Conservation (phyloP, 495 filamentous ascomycete species). For the Xylaria scruposa region DNA sequence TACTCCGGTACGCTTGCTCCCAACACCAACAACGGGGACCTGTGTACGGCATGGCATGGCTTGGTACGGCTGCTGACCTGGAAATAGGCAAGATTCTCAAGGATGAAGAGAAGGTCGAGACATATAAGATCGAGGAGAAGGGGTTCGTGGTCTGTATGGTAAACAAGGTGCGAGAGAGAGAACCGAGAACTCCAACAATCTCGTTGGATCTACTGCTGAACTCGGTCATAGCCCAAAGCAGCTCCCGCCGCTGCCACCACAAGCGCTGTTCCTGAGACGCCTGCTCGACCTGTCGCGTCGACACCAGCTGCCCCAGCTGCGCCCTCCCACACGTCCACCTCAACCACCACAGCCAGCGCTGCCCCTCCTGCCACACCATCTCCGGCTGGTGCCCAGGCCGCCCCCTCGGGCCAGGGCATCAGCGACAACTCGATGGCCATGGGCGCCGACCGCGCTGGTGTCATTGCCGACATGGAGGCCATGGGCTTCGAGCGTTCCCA, state of each 20-base stretch:
- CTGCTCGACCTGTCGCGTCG: constrained; percentile 67
- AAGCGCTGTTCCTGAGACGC: constrained; percentile 66
- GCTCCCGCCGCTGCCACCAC: constrained; percentile 44
- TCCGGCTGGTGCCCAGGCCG: constrained; percentile 54
- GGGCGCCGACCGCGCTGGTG: constrained; percentile 78
- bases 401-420: constrained; percentile 45
- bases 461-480: constrained; percentile 93
- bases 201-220: constrained; percentile 31
- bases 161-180: constrained; percentile 71
- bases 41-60: background rate
- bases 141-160: constrained; percentile 98
- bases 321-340: constrained; percentile 53
- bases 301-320: constrained; percentile 68
- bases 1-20: constrained; percentile 79
- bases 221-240: constrained; percentile 64
- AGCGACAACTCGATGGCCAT: constrained; percentile 81
- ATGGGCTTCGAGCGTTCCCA: constrained; percentile 92
- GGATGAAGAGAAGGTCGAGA: constrained; percentile 93
- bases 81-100: constrained; percentile 90
- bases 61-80: constrained; percentile 28
- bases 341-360: constrained; percentile 56
- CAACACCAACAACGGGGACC: background rate
- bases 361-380: constrained; percentile 76
- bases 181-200: background rate
- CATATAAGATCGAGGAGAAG: constrained; percentile 98